phyloP scores from a whole-genome alignment of 257 asterid species.

The Eucommia ulmoides region DNA sequence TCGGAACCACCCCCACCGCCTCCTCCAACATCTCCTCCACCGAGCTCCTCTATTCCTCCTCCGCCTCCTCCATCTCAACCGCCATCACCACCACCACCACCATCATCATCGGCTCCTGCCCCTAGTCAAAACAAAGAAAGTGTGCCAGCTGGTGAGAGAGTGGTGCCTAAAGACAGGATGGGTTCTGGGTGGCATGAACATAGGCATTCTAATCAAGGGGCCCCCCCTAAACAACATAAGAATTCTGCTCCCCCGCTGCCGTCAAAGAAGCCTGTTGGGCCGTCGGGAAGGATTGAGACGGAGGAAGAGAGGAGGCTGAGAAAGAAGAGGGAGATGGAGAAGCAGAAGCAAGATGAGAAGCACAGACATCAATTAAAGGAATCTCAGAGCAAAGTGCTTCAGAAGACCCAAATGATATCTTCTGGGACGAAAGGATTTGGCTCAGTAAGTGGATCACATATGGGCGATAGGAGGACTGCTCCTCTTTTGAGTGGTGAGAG shows the following conservation, averaged over 20 bases:
- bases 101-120: constrained; percentile 32
- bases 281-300: constrained; percentile 50
- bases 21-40: constrained; percentile 27
- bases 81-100: constrained; percentile 55
- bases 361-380: constrained; percentile 66
- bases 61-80: neutral
- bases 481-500: constrained; percentile 63
- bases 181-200: constrained; percentile 25
- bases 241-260: constrained; percentile 44
- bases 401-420: constrained; percentile 68
- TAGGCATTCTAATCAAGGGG: constrained; percentile 20
- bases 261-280: constrained; percentile 28
- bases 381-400: constrained; percentile 71
- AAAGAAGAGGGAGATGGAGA: constrained; percentile 71
- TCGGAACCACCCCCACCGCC: constrained; percentile 45
- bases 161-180: constrained; percentile 13
- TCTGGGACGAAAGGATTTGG: constrained; percentile 76
- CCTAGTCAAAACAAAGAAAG: constrained; percentile 31
- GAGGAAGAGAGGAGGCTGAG: constrained; percentile 90
- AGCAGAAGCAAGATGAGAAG: constrained; percentile 73
- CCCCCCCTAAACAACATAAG: constrained; percentile 29
- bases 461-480: constrained; percentile 70
- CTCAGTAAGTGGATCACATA: constrained; percentile 66
- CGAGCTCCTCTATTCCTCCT: constrained; percentile 27
- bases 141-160: constrained; percentile 28